phyloP scores from a whole-genome alignment of 768 basidiomycete species.

The Suillus hirtellus region DNA sequence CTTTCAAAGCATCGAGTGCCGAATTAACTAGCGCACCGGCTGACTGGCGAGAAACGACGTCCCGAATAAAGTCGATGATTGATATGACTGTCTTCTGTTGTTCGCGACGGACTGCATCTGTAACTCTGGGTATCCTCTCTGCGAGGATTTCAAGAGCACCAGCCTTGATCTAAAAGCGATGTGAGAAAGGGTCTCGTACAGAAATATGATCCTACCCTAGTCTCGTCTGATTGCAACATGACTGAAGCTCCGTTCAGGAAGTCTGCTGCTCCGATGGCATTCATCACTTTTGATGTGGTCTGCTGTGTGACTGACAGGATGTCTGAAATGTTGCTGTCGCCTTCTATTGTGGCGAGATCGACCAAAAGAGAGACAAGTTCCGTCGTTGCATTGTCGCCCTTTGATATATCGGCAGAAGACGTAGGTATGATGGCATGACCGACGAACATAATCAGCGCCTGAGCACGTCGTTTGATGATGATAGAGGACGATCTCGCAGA shows the following conservation, averaged over 20 bases:
- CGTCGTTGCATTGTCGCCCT: constrained; percentile 31
- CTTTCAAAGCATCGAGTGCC: constrained; percentile 60
- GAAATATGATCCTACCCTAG: constrained; percentile 41
- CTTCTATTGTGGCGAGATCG: constrained; percentile 43
- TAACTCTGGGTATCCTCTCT: constrained; percentile 63
- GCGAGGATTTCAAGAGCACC: constrained; percentile 73
- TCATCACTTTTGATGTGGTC: constrained; percentile 55
- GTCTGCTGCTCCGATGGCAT: constrained; percentile 65
- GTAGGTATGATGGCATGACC: constrained; percentile 47
- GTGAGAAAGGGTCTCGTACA: constrained; percentile 11
- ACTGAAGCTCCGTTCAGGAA: constrained; percentile 60
- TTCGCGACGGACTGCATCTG: constrained; percentile 53
- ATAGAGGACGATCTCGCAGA: constrained; percentile 42
- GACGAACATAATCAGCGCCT: constrained; percentile 67
- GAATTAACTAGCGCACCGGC: constrained; percentile 42
- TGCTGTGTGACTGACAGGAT: constrained; percentile 48
- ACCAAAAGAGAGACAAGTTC: constrained; percentile 52
- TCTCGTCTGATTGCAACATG: constrained; percentile 56
- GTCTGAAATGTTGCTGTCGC: constrained; percentile 37
- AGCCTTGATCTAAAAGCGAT: constrained; percentile 50
- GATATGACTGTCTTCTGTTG: constrained; percentile 50
- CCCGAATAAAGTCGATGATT: constrained; percentile 52
- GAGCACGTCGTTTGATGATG: constrained; percentile 58
- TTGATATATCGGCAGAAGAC: not conserved
- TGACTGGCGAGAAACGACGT: constrained; percentile 44